phyloP scores from a whole-genome alignment of 2,329 filamentous ascomycete species.

The Aquanectria penicillioides region DNA sequence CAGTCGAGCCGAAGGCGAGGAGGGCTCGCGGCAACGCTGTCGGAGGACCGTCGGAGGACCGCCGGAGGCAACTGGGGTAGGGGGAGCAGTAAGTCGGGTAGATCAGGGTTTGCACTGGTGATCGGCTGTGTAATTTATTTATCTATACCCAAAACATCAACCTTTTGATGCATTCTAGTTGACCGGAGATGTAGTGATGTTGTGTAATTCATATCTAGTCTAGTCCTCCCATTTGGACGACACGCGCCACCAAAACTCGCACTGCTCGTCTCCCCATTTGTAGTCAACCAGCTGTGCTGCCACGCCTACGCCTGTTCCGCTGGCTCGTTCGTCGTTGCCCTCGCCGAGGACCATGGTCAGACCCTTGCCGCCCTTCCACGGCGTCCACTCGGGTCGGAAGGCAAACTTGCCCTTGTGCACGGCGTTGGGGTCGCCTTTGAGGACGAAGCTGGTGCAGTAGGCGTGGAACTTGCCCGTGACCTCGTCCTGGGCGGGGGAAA shows the following conservation, averaged over 20 bases:
- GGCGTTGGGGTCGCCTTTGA: slow-evolving; percentile 32
- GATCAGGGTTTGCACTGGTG: too few species aligned
- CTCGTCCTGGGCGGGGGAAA: slow-evolving; percentile 45
- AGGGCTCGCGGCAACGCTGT: too few species aligned
- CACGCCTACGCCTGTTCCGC: slow-evolving; percentile 49
- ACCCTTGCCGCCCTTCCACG: slow-evolving; percentile 39
- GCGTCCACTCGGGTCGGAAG: slow-evolving; percentile 35
- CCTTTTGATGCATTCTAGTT: neutral
- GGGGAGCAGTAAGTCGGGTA: too few species aligned
- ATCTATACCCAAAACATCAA: neutral
- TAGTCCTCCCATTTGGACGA: slow-evolving; percentile 45
- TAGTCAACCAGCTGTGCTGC: slow-evolving; percentile 52
- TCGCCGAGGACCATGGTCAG: slow-evolving; percentile 57
- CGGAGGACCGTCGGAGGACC: too few species aligned
- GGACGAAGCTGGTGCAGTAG: slow-evolving; percentile 37
- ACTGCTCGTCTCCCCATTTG: slow-evolving; percentile 55
- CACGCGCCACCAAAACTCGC: slow-evolving; percentile 56
- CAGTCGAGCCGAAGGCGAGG: too few species aligned
- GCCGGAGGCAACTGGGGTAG: too few species aligned
- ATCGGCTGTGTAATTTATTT: too few species aligned
- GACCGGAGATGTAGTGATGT: too few species aligned
- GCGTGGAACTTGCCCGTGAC: slow-evolving; percentile 33
- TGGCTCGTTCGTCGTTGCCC: slow-evolving; percentile 59
- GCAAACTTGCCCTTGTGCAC: slow-evolving; percentile 34
- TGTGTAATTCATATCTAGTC: neutral